These are phyloP conservation scores for Hypholoma sublateritium DNA, from an alignment of 768 basidiomycete genomes.

Conservation along the genomic window DNA sequence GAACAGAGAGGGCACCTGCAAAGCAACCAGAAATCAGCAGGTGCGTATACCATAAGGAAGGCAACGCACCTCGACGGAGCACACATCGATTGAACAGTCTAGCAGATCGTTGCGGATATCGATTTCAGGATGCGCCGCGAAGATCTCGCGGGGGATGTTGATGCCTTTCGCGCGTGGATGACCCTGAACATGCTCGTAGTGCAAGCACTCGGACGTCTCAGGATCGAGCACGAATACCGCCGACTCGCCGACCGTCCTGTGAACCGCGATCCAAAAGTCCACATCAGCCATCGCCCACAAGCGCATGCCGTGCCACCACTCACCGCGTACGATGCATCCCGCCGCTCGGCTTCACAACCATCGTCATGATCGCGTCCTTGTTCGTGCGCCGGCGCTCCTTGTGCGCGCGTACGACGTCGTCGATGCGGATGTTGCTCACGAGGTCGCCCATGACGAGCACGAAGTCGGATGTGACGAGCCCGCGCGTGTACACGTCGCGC, in stretches of 20 bases:
- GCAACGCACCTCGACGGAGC: constrained; percentile 81
- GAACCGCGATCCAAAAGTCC: not conserved
- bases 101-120: constrained; percentile 88
- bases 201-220: constrained; percentile 75
- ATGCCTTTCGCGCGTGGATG: constrained; percentile 64
- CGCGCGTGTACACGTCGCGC: constrained; percentile 91
- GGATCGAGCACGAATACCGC: constrained; percentile 79
- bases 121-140: constrained; percentile 72
- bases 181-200: constrained; percentile 77
- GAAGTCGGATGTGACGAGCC: constrained; percentile 88
- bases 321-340: constrained; percentile 73
- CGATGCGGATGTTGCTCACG: constrained; percentile 90
- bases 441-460: constrained; percentile 90
- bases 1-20: constrained; percentile 89
- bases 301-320: constrained; percentile 15
- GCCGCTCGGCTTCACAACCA: constrained; percentile 85
- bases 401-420: constrained; percentile 86
- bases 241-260: constrained; percentile 69
- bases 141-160: constrained; percentile 75
- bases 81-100: constrained; percentile 89
- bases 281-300: not conserved
- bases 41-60: not conserved
- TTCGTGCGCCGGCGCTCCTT: constrained; percentile 84
- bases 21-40: not conserved
- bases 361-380: constrained; percentile 95